Evolutionary conservation across 345 rosid genomes (phyloP).

Genomic region (Gossypium rotundifolium): DNA sequence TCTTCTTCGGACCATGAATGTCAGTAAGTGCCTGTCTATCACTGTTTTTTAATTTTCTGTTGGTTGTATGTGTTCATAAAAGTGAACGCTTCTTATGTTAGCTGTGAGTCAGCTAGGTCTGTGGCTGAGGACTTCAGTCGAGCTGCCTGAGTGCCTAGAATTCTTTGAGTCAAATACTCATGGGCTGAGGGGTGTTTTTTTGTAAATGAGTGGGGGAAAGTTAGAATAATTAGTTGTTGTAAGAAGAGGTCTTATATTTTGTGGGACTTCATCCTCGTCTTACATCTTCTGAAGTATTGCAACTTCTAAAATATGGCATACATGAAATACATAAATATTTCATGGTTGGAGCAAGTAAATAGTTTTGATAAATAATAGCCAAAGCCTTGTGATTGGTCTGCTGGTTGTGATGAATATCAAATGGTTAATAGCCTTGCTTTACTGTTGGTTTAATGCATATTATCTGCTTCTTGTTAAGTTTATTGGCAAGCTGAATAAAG

Average conservation of each 20-base stretch:
- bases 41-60: background rate
- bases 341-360: background rate
- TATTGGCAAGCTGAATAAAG: background rate
- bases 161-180: background rate
- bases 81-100: background rate
- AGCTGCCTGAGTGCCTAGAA: background rate
- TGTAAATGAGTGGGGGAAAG: background rate
- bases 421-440: background rate
- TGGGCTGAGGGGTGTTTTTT: background rate
- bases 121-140: background rate
- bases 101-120: background rate
- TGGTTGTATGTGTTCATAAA: background rate
- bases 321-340: background rate
- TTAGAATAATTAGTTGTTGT: background rate
- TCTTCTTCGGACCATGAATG: constrained; percentile 96
- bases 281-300: background rate
- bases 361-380: background rate
- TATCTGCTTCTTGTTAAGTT: background rate
- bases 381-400: background rate
- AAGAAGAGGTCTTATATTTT: background rate
- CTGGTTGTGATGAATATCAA: background rate
- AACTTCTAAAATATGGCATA: background rate
- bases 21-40: constrained; percentile 69
- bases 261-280: background rate
- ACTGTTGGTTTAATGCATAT: background rate